Evolutionary conservation across 345 rosid genomes (phyloP), one percentile per base, ranked within the genome.

Genomic region (Trapa incisa): DNA sequence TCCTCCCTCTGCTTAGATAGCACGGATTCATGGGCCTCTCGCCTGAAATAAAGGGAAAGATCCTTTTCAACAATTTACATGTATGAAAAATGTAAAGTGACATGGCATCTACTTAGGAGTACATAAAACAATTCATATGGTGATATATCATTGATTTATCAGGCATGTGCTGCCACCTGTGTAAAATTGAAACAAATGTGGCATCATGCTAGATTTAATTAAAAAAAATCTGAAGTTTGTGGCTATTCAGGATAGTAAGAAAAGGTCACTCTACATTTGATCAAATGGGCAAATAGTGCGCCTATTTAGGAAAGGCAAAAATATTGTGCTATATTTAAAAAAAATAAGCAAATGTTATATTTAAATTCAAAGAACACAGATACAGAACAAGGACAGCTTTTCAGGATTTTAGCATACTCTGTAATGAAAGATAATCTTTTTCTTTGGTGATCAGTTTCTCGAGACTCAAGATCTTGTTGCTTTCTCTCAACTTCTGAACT

Each of bases 1-100:
- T 94, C 97, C 67, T 94, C 99, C 78, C 97, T 83, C 81, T 91
- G 99, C 83, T 87, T 83, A 57, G 89, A 82, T 47, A 94, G 81
- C 67, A 76, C 69, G 36, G 69, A 72, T 70, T 91, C 95, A 33
- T 85, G 87, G 35, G 84, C 76, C 66, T 89, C 97, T 74, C 87
- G 86, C 82, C 99, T 94, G 83, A 76, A 42, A 52, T 48, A 43
- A 48, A 9, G 33, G 36, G 45, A 70, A 42, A 52, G 69, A 71
- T 14, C 58, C 57, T 50, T 38, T 10, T 73, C 52, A 38, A 65
- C 14, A 38, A 33, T 22, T 22, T 22, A 22, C 29, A 22, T 22
- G 29, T 22, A 22, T 22, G 29, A 22, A 22, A 22, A 22, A 22
- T 22, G 29, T 22, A 22, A 22, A 22, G 29, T 22, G 29, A 22